Percentiles rank a stretch among this genome's conserved stretches.
Evolutionary conservation across 169 alveolate genomes (phyloP).

Genomic region (Blepharisma undulans): DNA sequence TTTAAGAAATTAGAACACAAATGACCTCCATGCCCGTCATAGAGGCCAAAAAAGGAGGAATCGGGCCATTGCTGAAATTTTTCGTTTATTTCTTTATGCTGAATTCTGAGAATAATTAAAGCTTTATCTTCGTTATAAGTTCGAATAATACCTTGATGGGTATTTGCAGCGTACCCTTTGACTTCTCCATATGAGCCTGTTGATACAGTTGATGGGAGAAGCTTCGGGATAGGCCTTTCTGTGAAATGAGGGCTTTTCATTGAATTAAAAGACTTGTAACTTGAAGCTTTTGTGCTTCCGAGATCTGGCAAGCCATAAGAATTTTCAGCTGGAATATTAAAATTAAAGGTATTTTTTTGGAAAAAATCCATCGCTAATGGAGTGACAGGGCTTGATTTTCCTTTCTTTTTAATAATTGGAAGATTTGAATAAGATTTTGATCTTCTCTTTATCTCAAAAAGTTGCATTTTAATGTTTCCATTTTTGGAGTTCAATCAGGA

Average conservation of each 20-base stretch:
- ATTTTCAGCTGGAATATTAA: not conserved
- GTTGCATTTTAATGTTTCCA: not conserved
- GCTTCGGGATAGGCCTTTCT: not conserved
- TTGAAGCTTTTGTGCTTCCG: not conserved
- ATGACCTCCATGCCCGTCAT: conserved; percentile 92
- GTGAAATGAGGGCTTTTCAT: not conserved
- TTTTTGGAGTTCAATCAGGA: not conserved
- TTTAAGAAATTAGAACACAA: conserved; percentile 83
- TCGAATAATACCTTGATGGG: conserved; percentile 81
- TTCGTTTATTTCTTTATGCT: not conserved
- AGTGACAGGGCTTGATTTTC: not conserved
- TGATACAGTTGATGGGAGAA: not conserved
- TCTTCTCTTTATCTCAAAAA: not conserved
- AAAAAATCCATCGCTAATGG: not conserved
- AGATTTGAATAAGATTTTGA: not conserved
- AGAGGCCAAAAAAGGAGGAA: conserved; percentile 86
- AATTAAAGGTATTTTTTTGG: not conserved
- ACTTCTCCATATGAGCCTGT: not conserved
- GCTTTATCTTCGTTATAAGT: conserved; percentile 78
- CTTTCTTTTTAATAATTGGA: not conserved
- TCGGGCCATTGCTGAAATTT: conserved; percentile 63
- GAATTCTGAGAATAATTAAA: conserved; percentile 33
- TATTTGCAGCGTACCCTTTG: conserved; percentile 68
- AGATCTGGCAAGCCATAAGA: not conserved
- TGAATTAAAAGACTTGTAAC: not conserved